phyloP scores from a whole-genome alignment of 1,284 basidiomycete species.

The Farysia itapuensis region DNA sequence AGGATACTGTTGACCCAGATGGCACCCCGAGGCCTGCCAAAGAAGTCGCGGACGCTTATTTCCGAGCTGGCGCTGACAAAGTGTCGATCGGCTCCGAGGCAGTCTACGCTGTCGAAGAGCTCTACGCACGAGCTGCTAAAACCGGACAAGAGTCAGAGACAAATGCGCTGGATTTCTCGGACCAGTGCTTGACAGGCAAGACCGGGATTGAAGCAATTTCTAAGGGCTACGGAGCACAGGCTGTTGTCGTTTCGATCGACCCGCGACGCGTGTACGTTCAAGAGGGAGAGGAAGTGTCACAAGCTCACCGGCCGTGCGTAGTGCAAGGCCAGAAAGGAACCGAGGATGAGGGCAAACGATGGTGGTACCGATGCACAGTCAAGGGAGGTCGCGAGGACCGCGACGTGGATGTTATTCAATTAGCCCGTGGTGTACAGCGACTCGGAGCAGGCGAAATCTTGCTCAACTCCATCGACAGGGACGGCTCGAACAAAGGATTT shows the following conservation, averaged over 20 bases:
- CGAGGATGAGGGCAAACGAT: constrained; percentile 67
- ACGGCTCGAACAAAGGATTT: constrained; percentile 90
- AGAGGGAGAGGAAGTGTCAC: constrained; percentile 62
- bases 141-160: constrained; percentile 64
- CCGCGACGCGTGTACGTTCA: constrained; percentile 86
- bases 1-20: constrained; percentile 92
- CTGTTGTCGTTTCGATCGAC: constrained; percentile 96
- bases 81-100: constrained; percentile 95
- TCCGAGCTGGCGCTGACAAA: constrained; percentile 94
- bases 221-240: constrained; percentile 86
- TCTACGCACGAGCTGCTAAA: constrained; percentile 71
- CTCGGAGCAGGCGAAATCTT: constrained; percentile 95
- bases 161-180: constrained; percentile 41
- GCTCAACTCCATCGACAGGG: constrained; percentile 94
- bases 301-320: constrained; percentile 57
- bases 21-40: constrained; percentile 82
- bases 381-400: constrained; percentile 85
- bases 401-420: constrained; percentile 88
- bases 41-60: constrained; percentile 94
- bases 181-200: constrained; percentile 52
- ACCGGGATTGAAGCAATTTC: constrained; percentile 95
- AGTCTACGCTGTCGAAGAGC: constrained; percentile 85
- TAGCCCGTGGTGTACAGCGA: constrained; percentile 81
- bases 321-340: constrained; percentile 62
- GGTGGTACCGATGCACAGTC: constrained; percentile 99